phyloP scores from a whole-genome alignment of 768 basidiomycete genomes.

The Mycena venus region DNA sequence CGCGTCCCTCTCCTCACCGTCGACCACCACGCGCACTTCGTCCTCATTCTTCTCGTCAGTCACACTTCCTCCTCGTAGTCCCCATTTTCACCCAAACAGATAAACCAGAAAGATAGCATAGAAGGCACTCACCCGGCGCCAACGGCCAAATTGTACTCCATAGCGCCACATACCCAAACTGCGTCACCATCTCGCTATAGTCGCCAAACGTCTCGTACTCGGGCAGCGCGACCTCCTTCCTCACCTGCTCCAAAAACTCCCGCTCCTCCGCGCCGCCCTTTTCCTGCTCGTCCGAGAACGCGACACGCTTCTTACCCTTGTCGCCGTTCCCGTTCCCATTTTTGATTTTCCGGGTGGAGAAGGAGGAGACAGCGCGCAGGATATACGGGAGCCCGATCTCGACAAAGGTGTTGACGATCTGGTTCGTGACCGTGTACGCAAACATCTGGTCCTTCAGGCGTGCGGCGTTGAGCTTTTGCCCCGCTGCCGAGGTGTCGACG shows the following conservation, averaged over 20 bases:
- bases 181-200: constrained; percentile 91
- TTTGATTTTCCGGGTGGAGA: constrained; percentile 68
- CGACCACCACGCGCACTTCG: too few relatives aligned
- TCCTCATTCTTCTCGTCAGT: too few relatives aligned
- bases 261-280: constrained; percentile 76
- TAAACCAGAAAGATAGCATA: constrained; percentile 13
- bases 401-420: constrained; percentile 80
- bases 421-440: constrained; percentile 91
- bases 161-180: constrained; percentile 92
- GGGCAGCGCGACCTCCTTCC: constrained; percentile 82
- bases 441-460: constrained; percentile 94
- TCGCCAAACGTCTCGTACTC: constrained; percentile 73
- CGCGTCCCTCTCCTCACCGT: too few relatives aligned
- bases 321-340: constrained; percentile 71
- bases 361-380: constrained; percentile 67
- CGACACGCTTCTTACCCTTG: constrained; percentile 73
- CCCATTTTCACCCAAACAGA: too few relatives aligned
- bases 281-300: constrained; percentile 81
- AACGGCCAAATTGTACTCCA: constrained; percentile 98
- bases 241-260: constrained; percentile 83
- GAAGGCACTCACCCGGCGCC: constrained; percentile 70
- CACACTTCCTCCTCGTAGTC: too few relatives aligned
- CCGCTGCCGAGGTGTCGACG: constrained; percentile 61
- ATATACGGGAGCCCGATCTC: constrained; percentile 89
- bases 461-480: constrained; percentile 72